Percentiles rank a stretch among this genome's conserved stretches.
Evolutionary conservation across 768 basidiomycete genomes (phyloP).

Genomic region (Multifurca ochricompacta): DNA sequence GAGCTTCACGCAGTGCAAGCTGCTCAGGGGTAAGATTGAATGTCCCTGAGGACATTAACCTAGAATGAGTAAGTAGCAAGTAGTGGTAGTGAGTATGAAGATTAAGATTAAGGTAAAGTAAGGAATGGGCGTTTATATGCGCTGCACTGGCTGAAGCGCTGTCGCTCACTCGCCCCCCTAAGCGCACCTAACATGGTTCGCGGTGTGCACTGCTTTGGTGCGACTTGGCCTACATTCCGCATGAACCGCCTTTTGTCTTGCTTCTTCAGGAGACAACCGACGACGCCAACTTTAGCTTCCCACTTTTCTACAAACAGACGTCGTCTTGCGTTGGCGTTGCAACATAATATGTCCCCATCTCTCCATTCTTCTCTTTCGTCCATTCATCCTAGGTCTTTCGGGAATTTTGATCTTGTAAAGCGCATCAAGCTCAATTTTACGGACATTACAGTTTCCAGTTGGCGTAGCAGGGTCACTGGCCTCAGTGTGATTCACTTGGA

Average conservation of each 20-base stretch:
- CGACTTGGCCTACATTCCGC: background rate
- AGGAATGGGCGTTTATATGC: background rate
- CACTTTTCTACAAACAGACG: conserved; percentile 4
- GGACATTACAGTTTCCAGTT: conserved; percentile 78
- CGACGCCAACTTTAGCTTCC: background rate
- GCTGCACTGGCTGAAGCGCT: too few species aligned
- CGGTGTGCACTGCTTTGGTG: background rate
- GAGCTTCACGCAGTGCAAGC: conserved; percentile 44
- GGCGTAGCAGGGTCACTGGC: conserved; percentile 83
- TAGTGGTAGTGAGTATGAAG: too few species aligned
- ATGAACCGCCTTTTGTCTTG: conserved; percentile 15
- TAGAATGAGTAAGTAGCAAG: background rate
- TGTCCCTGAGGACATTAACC: conserved; percentile 12
- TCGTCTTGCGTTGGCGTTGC: background rate
- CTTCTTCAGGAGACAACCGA: conserved; percentile 3
- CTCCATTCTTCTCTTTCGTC: background rate
- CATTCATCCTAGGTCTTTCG: conserved; percentile 35
- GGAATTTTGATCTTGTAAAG: conserved; percentile 80
- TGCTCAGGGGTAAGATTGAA: conserved; percentile 45
- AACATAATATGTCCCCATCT: conserved; percentile 11
- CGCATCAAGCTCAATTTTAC: conserved; percentile 70
- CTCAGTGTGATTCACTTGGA: conserved; percentile 85
- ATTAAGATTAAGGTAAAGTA: background rate
- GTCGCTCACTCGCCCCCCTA: too few species aligned
- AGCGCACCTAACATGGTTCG: too few species aligned